A percentile compares a stretch with the other conserved stretches of the same genome.
Evolutionary conservation across 208 protist genomes (phyloP).

Genomic region (Endotrypanum monterogeii): DNA sequence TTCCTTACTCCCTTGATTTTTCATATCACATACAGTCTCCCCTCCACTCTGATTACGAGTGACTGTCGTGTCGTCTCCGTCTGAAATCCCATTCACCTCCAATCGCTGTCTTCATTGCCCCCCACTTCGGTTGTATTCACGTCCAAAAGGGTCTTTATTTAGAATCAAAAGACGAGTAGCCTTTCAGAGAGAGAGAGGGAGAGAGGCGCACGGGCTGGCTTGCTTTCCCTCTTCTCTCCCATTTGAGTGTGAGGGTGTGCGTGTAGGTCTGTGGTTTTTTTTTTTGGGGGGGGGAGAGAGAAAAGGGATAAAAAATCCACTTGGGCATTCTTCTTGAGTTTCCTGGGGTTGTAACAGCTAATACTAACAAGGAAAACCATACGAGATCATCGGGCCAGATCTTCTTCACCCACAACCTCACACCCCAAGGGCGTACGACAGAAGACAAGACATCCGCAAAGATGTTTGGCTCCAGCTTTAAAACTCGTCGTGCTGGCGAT

Average conservation of each 20-base stretch:
- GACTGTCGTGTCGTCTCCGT: background rate
- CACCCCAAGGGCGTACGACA: background rate
- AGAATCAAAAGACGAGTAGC: too few species aligned
- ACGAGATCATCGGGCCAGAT: background rate
- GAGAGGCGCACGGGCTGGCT: too few species aligned
- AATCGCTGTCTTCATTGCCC: background rate
- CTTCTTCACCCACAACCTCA: background rate
- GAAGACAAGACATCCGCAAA: background rate
- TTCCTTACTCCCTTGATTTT: background rate
- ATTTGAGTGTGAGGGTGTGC: too few species aligned
- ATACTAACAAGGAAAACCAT: background rate
- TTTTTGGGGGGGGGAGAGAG: too few species aligned
- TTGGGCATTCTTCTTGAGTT: too few species aligned
- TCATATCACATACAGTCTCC: background rate
- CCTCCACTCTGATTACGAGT: background rate
- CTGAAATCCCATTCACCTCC: background rate
- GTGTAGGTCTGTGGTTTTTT: too few species aligned
- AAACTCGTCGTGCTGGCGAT: constrained; percentile 16
- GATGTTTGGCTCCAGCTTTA: constrained; percentile 25
- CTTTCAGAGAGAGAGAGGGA: too few species aligned
- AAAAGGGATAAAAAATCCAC: too few species aligned
- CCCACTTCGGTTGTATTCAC: background rate
- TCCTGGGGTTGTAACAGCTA: too few species aligned
- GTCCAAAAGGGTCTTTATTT: too few species aligned
- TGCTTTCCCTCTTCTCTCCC: too few species aligned